Evolutionary conservation across 148 eudicot genomes (phyloP).

Genomic region (Rhododendron kiyosumense): DNA sequence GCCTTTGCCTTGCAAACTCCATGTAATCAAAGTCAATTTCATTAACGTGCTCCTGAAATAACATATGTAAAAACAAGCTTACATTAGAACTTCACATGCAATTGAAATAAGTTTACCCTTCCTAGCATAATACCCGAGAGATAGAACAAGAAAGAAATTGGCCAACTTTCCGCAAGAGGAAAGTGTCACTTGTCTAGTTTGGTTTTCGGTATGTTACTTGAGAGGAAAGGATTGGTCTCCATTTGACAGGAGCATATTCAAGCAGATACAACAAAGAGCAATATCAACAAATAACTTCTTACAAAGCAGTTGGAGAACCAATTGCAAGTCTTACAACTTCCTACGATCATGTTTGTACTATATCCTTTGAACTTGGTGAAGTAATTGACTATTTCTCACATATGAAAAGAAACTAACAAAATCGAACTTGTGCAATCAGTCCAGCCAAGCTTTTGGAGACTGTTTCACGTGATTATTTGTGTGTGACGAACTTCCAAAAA

Average conservation of each 20-base stretch:
- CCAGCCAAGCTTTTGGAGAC: background rate
- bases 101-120: background rate
- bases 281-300: background rate
- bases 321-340: background rate
- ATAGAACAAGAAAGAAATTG: background rate
- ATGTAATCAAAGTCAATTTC: conserved; percentile 84
- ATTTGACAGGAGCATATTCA: background rate
- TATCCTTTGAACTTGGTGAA: background rate
- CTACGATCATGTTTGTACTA: background rate
- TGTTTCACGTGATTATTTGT: background rate
- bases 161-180: background rate
- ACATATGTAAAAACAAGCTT: background rate
- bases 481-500: background rate
- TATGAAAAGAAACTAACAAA: background rate
- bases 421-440: background rate
- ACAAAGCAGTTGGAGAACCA: background rate
- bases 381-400: background rate
- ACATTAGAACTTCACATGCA: background rate
- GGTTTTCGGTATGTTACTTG: background rate
- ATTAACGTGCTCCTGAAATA: conserved; percentile 71
- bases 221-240: background rate
- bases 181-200: background rate
- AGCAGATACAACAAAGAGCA: background rate
- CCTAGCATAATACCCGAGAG: background rate
- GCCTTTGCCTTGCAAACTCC: conserved; percentile 90